Evolutionary conservation across 768 basidiomycete genomes (phyloP), one percentile per base, ranked within the genome.

Genomic region (Butyriboletus loyo): DNA sequence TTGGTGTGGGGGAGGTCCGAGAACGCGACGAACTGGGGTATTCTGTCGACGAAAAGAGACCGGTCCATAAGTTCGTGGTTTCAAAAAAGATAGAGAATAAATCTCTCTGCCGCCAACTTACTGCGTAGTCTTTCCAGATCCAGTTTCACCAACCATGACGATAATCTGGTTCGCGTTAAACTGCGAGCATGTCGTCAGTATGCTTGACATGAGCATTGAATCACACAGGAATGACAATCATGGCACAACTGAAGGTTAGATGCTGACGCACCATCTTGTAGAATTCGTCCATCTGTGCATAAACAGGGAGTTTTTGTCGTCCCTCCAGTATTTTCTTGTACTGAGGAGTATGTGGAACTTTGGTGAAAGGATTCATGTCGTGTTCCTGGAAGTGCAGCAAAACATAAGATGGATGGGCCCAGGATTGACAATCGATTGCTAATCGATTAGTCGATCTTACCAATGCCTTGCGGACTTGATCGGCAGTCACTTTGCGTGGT

Each of bases 51-150:
- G 66, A 67, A 63, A 63, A 66, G 31, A 56, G 50, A 58, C 55
- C 54, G n/a, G 34, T 67, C 62, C 67, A 54, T 62, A 64, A 64
- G 68, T 52, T 54, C 52, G 42, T 54, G 27, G 62, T 27, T 52
- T 55, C 48, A 38, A 55, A 50, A 36, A 44, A n/a, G 56, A 50
- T 62, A 55, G 54, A 66, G 41, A 53, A 56, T 58, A 49, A 56
- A 46, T 57, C 52, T 64, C 50, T 55, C 39, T 17, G 38, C 32
- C 49, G 34, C 27, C 46, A 61, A 74, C 89, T 68, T 67, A 92
- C 88, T 98, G 94, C 19, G 94, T 96, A 0, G 92, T 96, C 76
- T 96, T 98, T 30, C 94, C 95, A 24, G 92, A 89, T 9, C 94
- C 95, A 0, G 95, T 96, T 75, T 97, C 95, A 61, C 95, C 90